Conservation (phyloP, 805 yeast genomes). For the Suhomyces pyralidae region DNA sequence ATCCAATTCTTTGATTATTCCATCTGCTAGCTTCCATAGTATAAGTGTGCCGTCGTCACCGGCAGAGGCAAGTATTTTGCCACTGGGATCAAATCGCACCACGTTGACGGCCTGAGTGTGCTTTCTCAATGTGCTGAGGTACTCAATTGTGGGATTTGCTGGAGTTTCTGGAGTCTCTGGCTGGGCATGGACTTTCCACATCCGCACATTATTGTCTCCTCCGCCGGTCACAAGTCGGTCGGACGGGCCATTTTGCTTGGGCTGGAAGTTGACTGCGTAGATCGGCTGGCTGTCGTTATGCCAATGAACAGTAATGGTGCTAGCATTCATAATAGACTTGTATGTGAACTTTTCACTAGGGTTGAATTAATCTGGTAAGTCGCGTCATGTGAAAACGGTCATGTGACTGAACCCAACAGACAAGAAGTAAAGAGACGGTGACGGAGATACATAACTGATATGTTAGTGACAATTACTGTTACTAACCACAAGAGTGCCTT, state of each 20-base stretch:
- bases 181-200: conserved; percentile 36
- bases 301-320: conserved; percentile 64
- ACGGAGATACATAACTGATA: no score
- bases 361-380: no score
- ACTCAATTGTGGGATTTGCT: conserved; percentile 48
- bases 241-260: conserved; percentile 19
- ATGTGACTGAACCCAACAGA: no score
- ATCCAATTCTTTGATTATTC: conserved; percentile 61
- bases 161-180: not conserved
- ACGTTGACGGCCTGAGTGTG: conserved; percentile 95
- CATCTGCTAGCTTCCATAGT: conserved; percentile 67
- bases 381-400: no score
- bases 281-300: conserved; percentile 75
- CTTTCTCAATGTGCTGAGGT: conserved; percentile 74
- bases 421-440: no score
- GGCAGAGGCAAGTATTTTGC: conserved; percentile 76
- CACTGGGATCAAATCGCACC: conserved; percentile 73
- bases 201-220: conserved; percentile 86
- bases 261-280: conserved; percentile 65
- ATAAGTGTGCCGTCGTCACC: conserved; percentile 93
- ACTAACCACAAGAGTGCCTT: no score
- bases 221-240: conserved; percentile 82
- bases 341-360: no score
- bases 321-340: conserved; percentile 27
- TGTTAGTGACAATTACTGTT: no score